Conservation (phyloP, 805 yeast genomes). For the Candida dendrica region DNA sequence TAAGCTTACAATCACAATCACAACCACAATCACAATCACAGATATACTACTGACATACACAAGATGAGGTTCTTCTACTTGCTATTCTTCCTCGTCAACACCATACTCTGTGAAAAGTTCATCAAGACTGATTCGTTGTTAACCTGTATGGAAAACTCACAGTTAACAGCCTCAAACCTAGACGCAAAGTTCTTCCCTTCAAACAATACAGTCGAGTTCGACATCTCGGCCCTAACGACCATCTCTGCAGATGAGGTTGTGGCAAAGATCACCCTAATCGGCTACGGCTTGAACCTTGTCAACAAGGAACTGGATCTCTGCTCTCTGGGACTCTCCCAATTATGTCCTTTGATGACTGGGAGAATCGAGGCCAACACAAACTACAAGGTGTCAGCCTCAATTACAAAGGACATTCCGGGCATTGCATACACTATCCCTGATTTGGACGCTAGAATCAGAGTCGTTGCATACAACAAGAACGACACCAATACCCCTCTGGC, state of each 20-base stretch:
- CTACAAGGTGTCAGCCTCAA: constrained; percentile 32
- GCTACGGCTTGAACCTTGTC: constrained; percentile 71
- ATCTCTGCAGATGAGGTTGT: constrained; percentile 58
- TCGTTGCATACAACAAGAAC: constrained; percentile 48
- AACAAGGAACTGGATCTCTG: constrained; percentile 57
- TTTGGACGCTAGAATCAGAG: constrained; percentile 84
- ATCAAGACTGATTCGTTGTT: constrained; percentile 61
- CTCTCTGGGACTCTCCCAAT: constrained; percentile 40
- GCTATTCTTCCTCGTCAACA: background rate
- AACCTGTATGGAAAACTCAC: constrained; percentile 89
- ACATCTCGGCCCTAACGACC: constrained; percentile 72
- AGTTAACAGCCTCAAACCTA: constrained; percentile 76
- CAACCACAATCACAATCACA: too few species aligned
- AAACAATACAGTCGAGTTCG: constrained; percentile 54
- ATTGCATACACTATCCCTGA: constrained; percentile 90
- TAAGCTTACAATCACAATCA: too few species aligned
- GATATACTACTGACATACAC: too few species aligned
- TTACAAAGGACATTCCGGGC: constrained; percentile 57
- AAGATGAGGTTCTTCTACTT: constrained; percentile 1
- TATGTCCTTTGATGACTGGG: constrained; percentile 87
- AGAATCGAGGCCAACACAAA: constrained; percentile 64
- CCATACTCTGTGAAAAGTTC: constrained; percentile 5
- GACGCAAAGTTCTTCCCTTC: constrained; percentile 68
- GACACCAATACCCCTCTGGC: constrained; percentile 57
- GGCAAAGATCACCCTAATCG: constrained; percentile 60